Evolutionary conservation across 2,329 filamentous ascomycete species (phyloP).

Genomic region (Cadophora gregata): DNA sequence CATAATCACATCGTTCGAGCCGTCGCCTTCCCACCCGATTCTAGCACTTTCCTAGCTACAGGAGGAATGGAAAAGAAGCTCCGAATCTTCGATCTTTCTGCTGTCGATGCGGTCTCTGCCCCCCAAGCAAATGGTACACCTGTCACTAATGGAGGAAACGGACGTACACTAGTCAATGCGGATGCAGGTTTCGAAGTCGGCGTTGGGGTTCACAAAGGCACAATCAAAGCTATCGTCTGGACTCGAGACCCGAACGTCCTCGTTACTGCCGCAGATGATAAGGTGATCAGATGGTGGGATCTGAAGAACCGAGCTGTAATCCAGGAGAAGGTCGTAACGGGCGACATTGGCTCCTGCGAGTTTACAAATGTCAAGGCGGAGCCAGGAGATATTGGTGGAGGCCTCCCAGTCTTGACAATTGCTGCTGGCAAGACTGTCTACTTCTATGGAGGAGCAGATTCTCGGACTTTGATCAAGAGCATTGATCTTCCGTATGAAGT

Average conservation of each 20-base stretch:
- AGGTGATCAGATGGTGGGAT: constrained; percentile 94
- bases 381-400: constrained; percentile 67
- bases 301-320: constrained; percentile 77
- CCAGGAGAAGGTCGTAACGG: constrained; percentile 79
- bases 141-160: constrained; percentile 44
- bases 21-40: constrained; percentile 84
- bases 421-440: constrained; percentile 94
- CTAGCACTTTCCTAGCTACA: constrained; percentile 85
- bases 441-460: constrained; percentile 81
- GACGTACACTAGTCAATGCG: constrained; percentile 56
- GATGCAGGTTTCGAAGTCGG: constrained; percentile 85
- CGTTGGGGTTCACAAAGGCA: constrained; percentile 78
- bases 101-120: constrained; percentile 46
- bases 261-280: constrained; percentile 89
- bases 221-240: constrained; percentile 98
- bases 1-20: constrained; percentile 96
- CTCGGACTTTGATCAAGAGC: constrained; percentile 77
- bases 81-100: constrained; percentile 86
- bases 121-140: constrained; percentile 29
- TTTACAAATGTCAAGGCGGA: constrained; percentile 72
- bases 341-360: constrained; percentile 90
- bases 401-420: constrained; percentile 78
- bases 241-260: constrained; percentile 85
- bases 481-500: constrained; percentile 83
- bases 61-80: constrained; percentile 97